These are phyloP conservation scores for Ceratocystis papillata DNA, from an alignment of 2,329 filamentous ascomycete species.

Conservation along the genomic window DNA sequence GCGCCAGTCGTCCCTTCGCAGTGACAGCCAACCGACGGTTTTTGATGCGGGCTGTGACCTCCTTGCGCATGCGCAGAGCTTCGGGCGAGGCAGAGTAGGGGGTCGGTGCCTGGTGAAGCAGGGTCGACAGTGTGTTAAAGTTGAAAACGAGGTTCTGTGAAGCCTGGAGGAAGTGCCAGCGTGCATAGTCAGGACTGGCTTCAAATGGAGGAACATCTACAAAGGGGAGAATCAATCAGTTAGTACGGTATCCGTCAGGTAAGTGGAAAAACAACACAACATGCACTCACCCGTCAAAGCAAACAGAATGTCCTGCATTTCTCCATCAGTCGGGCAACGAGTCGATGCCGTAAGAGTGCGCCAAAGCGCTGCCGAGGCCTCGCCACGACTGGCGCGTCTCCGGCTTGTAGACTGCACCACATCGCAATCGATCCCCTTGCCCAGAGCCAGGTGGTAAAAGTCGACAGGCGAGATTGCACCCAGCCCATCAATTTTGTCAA, in stretches of 20 bases:
- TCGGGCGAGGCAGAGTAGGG: conserved; percentile 17
- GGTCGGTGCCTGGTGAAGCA: conserved; percentile 10
- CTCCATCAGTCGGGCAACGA: conserved; percentile 6
- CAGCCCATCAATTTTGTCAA: conserved; percentile 21
- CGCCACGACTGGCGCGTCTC: conserved; percentile 9
- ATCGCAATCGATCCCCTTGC: conserved; percentile 12
- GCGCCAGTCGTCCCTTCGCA: conserved; percentile 16
- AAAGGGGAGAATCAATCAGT: not conserved
- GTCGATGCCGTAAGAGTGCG: conserved; percentile 18
- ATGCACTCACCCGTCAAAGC: conserved; percentile 17
- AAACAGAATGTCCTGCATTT: conserved; percentile 23
- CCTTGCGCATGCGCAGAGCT: conserved; percentile 7
- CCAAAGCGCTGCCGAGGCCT: conserved; percentile 19
- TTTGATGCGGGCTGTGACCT: not conserved
- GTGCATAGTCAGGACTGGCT: conserved; percentile 19
- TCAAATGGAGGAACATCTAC: conserved; percentile 15
- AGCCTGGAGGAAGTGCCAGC: conserved; percentile 19
- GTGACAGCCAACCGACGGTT: conserved; percentile 22
- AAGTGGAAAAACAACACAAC: not conserved
- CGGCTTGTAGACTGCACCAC: conserved; percentile 16
- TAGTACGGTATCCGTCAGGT: not conserved
- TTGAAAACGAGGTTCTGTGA: conserved; percentile 17
- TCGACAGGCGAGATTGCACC: conserved; percentile 21
- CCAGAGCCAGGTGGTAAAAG: conserved; percentile 9
- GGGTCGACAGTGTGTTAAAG: conserved; percentile 15